phyloP scores from a whole-genome alignment of 345 rosid genomes.

The Eucalyptus caleyi region DNA sequence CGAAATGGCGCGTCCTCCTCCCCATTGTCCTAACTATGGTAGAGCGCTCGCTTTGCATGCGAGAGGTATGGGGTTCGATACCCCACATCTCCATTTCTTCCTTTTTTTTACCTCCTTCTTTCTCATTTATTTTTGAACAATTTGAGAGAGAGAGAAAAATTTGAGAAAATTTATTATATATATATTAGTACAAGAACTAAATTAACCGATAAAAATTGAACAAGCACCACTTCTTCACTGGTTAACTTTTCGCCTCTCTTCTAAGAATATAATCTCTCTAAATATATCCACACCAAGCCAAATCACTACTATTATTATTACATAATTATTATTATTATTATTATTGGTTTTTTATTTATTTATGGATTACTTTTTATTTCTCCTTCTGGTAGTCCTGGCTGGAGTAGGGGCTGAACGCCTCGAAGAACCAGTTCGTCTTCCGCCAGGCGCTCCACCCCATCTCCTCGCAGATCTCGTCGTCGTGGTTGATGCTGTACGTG shows the following conservation, averaged over 20 bases:
- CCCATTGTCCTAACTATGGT: slow-evolving; percentile 2
- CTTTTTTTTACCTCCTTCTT: neutral
- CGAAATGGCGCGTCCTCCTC: no score
- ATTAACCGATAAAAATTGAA: neutral
- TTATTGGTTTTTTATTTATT: neutral
- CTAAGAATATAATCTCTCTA: neutral
- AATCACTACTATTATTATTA: neutral
- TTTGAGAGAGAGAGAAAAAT: neutral
- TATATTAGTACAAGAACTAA: neutral
- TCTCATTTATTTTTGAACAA: neutral
- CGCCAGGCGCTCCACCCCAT: slow-evolving; percentile 73
- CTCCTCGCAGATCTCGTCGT: slow-evolving; percentile 70
- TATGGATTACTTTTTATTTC: neutral
- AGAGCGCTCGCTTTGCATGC: slow-evolving; percentile 41
- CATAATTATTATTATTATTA: neutral
- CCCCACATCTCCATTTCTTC: slow-evolving; percentile 19
- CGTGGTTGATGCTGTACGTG: slow-evolving; percentile 80
- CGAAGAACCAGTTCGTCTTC: slow-evolving; percentile 49
- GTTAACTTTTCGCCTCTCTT: neutral
- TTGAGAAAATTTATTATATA: neutral
- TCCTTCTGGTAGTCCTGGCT: slow-evolving; percentile 38
- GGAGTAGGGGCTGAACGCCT: slow-evolving; percentile 72
- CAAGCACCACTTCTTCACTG: neutral
- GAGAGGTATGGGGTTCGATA: slow-evolving; percentile 38
- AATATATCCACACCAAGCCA: neutral